Evolutionary conservation across 1,139 yeast genomes (phyloP).

Genomic region (Hansenula sp.): DNA sequence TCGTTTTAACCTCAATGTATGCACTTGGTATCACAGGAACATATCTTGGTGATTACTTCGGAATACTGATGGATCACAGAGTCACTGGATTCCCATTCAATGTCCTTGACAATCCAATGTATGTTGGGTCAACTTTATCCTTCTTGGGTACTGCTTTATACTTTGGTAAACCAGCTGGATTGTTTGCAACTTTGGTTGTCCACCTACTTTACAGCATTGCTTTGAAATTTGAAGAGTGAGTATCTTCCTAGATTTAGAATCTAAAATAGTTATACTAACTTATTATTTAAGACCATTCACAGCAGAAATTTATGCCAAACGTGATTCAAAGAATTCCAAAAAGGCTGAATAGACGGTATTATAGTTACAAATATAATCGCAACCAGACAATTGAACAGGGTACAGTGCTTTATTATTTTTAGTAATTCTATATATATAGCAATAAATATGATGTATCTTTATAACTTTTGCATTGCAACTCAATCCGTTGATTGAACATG

Average conservation of each 20-base stretch:
- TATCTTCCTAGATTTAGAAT: background rate
- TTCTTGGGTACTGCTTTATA: constrained; percentile 88
- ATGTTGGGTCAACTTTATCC: constrained; percentile 84
- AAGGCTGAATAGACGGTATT: constrained; percentile 16
- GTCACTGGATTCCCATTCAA: constrained; percentile 96
- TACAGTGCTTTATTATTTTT: too few relatives aligned
- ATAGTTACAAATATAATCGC: too few relatives aligned
- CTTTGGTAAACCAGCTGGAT: constrained; percentile 88
- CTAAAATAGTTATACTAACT: constrained; percentile 4
- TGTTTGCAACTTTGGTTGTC: constrained; percentile 67
- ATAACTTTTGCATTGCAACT: constrained; percentile 98
- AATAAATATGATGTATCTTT: too few relatives aligned
- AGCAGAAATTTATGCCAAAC: constrained; percentile 73
- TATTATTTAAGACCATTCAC: constrained; percentile 69
- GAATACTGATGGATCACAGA: constrained; percentile 84
- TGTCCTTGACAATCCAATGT: constrained; percentile 91
- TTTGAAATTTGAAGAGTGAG: constrained; percentile 71
- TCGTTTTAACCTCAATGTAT: constrained; percentile 85
- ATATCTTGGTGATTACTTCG: constrained; percentile 94
- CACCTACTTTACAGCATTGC: constrained; percentile 81
- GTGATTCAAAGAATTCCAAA: constrained; percentile 38
- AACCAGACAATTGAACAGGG: too few relatives aligned
- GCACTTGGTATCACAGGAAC: constrained; percentile 96
- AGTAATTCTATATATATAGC: too few relatives aligned
- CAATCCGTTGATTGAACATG: constrained; percentile 98